These are phyloP conservation scores for Penicillium sp. DNA, from an alignment of 2,329 filamentous ascomycete genomes.

Conservation along the genomic window DNA sequence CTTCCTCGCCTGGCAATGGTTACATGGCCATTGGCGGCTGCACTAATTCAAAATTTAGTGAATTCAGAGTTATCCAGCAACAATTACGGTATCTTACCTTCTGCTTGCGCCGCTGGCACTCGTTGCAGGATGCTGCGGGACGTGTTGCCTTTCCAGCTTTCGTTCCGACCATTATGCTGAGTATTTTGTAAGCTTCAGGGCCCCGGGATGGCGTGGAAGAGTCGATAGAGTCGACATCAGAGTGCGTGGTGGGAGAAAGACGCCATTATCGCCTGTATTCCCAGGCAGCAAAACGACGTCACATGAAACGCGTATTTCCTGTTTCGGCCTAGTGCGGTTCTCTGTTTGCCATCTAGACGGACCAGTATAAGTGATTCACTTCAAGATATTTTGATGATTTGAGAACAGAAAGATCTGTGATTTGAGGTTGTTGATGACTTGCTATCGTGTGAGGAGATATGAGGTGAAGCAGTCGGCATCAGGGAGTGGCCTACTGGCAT, in stretches of 20 bases:
- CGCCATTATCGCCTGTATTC: background rate
- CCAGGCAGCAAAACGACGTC: background rate
- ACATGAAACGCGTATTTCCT: background rate
- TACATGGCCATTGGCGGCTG: slow-evolving; percentile 56
- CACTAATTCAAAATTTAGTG: slow-evolving; percentile 42
- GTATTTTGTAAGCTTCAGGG: background rate
- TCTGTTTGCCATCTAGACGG: too few relatives aligned
- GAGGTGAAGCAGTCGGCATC: too few relatives aligned
- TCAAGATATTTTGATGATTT: too few relatives aligned
- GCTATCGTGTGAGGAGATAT: too few relatives aligned
- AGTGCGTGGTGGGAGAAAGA: background rate
- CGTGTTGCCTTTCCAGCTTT: slow-evolving; percentile 18
- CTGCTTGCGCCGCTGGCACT: slow-evolving; percentile 58
- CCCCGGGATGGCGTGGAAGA: background rate
- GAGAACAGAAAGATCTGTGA: too few relatives aligned
- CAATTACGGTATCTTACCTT: slow-evolving; percentile 41
- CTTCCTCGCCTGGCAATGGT: slow-evolving; percentile 54
- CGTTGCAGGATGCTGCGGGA: slow-evolving; percentile 44
- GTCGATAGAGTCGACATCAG: background rate
- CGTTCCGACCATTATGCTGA: slow-evolving; percentile 9
- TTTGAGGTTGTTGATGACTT: too few relatives aligned
- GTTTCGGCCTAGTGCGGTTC: too few relatives aligned
- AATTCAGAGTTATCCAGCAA: background rate
- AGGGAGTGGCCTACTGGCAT: too few relatives aligned
- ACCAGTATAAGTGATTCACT: too few relatives aligned